Evolutionary conservation across 2,329 filamentous ascomycete species (phyloP).

Genomic region (Fusarium continuum): DNA sequence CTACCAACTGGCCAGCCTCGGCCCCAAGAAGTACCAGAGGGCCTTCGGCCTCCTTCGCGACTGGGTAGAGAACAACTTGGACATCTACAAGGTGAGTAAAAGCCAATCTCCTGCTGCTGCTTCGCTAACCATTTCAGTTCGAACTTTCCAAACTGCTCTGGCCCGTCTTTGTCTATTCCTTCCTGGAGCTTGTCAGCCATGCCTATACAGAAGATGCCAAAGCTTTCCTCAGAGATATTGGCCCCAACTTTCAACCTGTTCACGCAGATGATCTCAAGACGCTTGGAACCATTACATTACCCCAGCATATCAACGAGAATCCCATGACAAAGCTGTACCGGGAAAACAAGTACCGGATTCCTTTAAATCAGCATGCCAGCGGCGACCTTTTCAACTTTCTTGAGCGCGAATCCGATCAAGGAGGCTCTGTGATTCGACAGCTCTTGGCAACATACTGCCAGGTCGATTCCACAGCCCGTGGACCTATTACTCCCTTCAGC

Average conservation of each 20-base stretch:
- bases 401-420: conserved; percentile 84
- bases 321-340: conserved; percentile 81
- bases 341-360: conserved; percentile 87
- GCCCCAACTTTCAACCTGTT: conserved; percentile 74
- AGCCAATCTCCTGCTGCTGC: not conserved
- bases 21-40: conserved; percentile 79
- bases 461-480: conserved; percentile 66
- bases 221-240: conserved; percentile 75
- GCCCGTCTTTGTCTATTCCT: conserved; percentile 95
- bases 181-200: conserved; percentile 78
- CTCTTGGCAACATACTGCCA: conserved; percentile 72
- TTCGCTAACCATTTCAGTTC: conserved; percentile 62
- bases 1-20: conserved; percentile 71
- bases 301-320: conserved; percentile 82
- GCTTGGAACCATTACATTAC: conserved; percentile 77
- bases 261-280: conserved; percentile 83
- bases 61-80: conserved; percentile 92
- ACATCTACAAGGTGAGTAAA: conserved; percentile 82
- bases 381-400: conserved; percentile 87
- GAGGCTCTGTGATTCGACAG: conserved; percentile 79
- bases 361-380: conserved; percentile 86
- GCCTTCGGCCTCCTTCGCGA: conserved; percentile 77
- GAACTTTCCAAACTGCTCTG: conserved; percentile 89
- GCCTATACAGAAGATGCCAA: conserved; percentile 77
- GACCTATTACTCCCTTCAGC: conserved; percentile 71